A percentile compares a stretch with the other conserved stretches of the same genome.
These are phyloP conservation scores for Rosa chinensis DNA, from an alignment of 306 rosid genomes.

Conservation along the genomic window DNA sequence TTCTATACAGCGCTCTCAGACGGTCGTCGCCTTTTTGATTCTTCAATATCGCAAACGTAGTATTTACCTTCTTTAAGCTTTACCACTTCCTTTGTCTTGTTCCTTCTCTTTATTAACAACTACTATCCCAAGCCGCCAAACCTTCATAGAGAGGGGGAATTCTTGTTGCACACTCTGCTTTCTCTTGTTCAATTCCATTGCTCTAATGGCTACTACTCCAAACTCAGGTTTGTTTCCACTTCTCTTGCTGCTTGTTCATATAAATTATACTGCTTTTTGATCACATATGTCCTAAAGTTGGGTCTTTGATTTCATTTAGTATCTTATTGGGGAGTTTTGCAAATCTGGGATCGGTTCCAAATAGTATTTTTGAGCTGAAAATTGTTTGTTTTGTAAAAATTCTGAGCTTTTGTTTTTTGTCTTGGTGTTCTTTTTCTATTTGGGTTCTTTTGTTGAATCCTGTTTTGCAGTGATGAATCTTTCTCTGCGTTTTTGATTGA, in stretches of 20 bases:
- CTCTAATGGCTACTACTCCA: slow-evolving; percentile 49
- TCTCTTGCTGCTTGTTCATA: slow-evolving; percentile 8
- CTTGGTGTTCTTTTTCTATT: slow-evolving; percentile 4
- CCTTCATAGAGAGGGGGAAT: neutral
- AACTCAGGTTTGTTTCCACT: slow-evolving; percentile 46
- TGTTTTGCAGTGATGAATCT: slow-evolving; percentile 3
- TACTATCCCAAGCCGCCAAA: slow-evolving; percentile 3
- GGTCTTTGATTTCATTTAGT: slow-evolving; percentile 1
- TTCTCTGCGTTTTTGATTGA: neutral
- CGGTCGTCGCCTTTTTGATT: neutral
- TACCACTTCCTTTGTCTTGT: slow-evolving; percentile 16
- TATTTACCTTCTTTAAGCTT: slow-evolving; percentile 3
- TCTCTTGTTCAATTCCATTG: slow-evolving; percentile 21
- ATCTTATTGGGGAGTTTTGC: neutral
- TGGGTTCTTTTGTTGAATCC: slow-evolving; percentile 15
- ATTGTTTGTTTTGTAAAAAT: slow-evolving; percentile 29
- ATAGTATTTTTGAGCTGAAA: slow-evolving; percentile 34
- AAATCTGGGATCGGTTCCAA: slow-evolving; percentile 19
- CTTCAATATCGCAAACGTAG: slow-evolving; percentile 29
- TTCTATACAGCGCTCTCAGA: slow-evolving; percentile 5
- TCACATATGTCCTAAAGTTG: neutral
- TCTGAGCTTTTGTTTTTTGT: neutral
- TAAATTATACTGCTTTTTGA: slow-evolving; percentile 1
- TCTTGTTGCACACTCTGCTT: slow-evolving; percentile 37
- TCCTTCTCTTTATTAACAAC: neutral